Percentiles rank a stretch among this genome's conserved stretches.
Evolutionary conservation across 805 yeast genomes (phyloP).

Genomic region (Suhomyces sp.): DNA sequence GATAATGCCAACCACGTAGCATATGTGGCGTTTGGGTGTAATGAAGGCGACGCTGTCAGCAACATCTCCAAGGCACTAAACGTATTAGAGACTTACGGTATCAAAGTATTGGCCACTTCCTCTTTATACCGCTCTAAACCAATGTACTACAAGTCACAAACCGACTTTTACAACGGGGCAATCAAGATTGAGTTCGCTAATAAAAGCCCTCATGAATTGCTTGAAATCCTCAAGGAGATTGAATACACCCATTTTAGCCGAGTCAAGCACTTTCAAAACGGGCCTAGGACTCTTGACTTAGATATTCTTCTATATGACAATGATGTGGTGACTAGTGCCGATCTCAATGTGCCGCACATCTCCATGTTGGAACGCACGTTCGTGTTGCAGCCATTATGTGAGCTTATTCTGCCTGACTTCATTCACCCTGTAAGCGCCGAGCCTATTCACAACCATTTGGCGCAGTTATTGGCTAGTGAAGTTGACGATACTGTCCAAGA

Average conservation of each 20-base stretch:
- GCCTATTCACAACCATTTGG: slow-evolving; percentile 66
- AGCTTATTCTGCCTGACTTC: slow-evolving; percentile 61
- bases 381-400: slow-evolving; percentile 86
- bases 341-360: slow-evolving; percentile 78
- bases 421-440: slow-evolving; percentile 87
- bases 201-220: slow-evolving; percentile 57
- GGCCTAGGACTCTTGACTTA: slow-evolving; percentile 88
- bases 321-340: slow-evolving; percentile 50
- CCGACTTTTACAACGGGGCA: slow-evolving; percentile 81
- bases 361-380: slow-evolving; percentile 86
- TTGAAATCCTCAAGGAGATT: slow-evolving; percentile 62
- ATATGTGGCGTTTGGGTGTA: slow-evolving; percentile 87
- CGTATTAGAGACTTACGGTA: slow-evolving; percentile 37
- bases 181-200: slow-evolving; percentile 59
- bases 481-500: slow-evolving; percentile 47
- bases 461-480: slow-evolving; percentile 39
- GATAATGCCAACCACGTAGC: slow-evolving; percentile 45
- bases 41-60: slow-evolving; percentile 65
- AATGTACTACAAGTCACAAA: slow-evolving; percentile 83
- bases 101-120: slow-evolving; percentile 60
- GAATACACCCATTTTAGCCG: slow-evolving; percentile 73
- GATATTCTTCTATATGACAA: slow-evolving; percentile 78
- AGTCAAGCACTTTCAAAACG: slow-evolving; percentile 78
- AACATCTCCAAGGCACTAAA: slow-evolving; percentile 59
- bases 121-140: slow-evolving; percentile 86